Conservation (phyloP, 1,284 basidiomycete genomes). For the Irpex rosettiformis region DNA sequence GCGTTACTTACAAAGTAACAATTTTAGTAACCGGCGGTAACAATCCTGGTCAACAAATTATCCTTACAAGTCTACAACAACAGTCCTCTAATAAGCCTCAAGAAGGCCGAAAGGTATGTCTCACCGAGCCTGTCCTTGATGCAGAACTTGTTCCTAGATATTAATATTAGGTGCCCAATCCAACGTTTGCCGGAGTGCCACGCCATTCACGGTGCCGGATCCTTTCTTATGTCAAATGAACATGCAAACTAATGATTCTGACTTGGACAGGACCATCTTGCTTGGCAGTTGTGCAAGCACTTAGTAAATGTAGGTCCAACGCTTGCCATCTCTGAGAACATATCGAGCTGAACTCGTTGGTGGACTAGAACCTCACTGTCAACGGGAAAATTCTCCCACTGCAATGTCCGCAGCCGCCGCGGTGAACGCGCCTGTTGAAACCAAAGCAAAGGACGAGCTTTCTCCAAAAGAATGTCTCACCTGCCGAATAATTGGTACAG, state of each 20-base stretch:
- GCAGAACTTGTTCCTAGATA: too few species aligned
- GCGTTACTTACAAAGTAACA: too few species aligned
- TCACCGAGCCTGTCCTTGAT: too few species aligned
- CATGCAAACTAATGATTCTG: background rate
- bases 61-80: background rate
- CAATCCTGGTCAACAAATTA: background rate
- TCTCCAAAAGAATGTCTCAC: conserved; percentile 34
- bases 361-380: too few species aligned
- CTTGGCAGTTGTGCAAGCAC: too few species aligned
- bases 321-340: too few species aligned
- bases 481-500: conserved; percentile 34
- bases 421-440: background rate
- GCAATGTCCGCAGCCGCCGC: background rate
- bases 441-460: background rate
- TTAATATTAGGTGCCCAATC: too few species aligned
- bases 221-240: background rate
- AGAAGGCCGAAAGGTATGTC: background rate
- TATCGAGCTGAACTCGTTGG: too few species aligned
- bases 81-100: too few species aligned
- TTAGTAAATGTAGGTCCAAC: background rate
- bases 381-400: too few species aligned
- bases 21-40: too few species aligned
- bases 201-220: background rate
- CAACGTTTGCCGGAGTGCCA: background rate
- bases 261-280: background rate